Conservation (phyloP, 2,329 filamentous ascomycete genomes). For the Diaporthe velutina region DNA sequence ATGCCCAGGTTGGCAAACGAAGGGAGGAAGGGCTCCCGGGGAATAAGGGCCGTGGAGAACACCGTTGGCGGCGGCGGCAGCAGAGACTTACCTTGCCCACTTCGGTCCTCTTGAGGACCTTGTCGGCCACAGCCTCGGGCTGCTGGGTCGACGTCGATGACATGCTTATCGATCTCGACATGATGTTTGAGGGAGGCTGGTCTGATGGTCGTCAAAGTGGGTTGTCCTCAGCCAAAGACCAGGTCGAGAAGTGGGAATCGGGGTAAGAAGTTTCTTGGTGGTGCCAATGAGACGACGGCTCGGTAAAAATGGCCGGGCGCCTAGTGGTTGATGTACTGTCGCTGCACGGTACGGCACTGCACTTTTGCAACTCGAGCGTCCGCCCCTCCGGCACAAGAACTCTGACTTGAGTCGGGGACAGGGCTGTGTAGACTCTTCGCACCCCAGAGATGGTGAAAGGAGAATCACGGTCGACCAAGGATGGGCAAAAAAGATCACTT, state of each 20-base stretch:
- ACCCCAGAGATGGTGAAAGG: conserved; percentile 12
- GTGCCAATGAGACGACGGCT: conserved; percentile 34
- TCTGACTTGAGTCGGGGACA: conserved; percentile 6
- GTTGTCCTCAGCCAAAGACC: conserved; percentile 29
- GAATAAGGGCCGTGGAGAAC: conserved; percentile 9
- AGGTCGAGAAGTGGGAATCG: conserved; percentile 38
- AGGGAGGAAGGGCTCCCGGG: conserved; percentile 17
- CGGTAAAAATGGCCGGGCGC: conserved; percentile 34
- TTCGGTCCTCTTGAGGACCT: conserved; percentile 79
- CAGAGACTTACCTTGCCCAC: conserved; percentile 74
- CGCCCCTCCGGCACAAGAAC: conserved; percentile 16
- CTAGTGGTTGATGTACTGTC: conserved; percentile 30
- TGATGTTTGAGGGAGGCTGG: conserved; percentile 29
- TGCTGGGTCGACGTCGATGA: conserved; percentile 73
- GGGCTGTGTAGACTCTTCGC: conserved; percentile 2
- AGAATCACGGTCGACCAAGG: conserved; percentile 8
- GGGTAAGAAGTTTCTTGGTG: conserved; percentile 39
- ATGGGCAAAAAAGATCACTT: background rate
- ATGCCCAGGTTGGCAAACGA: conserved; percentile 16
- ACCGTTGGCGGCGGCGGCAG: background rate
- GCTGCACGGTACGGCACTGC: conserved; percentile 3
- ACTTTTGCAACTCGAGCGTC: conserved; percentile 30
- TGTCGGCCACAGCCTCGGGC: conserved; percentile 74
- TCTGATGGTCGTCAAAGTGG: conserved; percentile 31
- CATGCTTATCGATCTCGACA: conserved; percentile 58